Evolutionary conservation across 2,329 filamentous ascomycete genomes (phyloP), one percentile per base, ranked within the genome.

Genomic region (Triangularia setosa): DNA sequence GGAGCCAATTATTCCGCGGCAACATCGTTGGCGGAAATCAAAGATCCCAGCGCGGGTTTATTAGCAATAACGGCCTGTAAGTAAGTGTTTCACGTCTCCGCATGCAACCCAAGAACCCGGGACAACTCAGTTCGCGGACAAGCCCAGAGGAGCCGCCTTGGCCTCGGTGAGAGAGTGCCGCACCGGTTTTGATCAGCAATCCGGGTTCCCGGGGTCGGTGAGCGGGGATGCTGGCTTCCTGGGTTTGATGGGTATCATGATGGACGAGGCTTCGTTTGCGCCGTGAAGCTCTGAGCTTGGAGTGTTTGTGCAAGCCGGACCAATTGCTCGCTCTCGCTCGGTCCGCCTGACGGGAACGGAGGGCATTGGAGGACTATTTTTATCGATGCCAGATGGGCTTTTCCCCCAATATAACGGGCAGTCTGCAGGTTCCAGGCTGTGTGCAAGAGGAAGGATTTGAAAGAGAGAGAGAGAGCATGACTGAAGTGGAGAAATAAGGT

Each of bases 1-100:
- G 60, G 60, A 61, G 52, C 40, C 54, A 55, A 33, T 61, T 21
- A 56, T 61, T 61, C 60, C 60, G 60, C 48, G 27, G 35, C 27
- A n/a, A 33, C 25, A 55, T 40, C 27, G 48, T 35, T 56, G 52
- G 52, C 60, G 18, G 27, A 40, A 54, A 56, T 48, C 40, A 48
- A 48, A 48, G 40, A 33, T 18, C 24, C 28, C 27, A 33, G n/a
- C 55, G 14, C 35, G 40, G 40, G 12, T 58, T 58, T 58, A 58
- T 58, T 58, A 58, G 18, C 55, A 9, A 48, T 48, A 48, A 48
- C 40, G 40, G 40, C 40, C 40, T 48, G 40, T 6, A 35, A 56
- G 23, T 56, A 25, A 56, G 53, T 27, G 53, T 48, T 21, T 48
- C 40, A 56, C 18, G 53, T 27, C 53, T 28, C 55, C 55, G 55